phyloP scores from a whole-genome alignment of 179 eudicot genomes.

The Drosera spatulata region DNA sequence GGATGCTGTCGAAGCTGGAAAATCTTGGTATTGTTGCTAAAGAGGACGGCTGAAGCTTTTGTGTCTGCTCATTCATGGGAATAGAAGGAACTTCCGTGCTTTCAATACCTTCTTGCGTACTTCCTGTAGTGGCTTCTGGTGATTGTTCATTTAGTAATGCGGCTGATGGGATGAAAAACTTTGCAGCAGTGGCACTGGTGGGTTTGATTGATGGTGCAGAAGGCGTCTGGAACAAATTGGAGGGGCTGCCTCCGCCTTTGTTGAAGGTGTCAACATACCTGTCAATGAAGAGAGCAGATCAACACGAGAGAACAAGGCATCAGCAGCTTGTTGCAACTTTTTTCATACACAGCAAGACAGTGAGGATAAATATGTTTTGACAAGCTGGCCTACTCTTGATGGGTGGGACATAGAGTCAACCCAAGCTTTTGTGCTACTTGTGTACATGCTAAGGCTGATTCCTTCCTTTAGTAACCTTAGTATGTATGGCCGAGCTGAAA shows the following conservation, averaged over 20 bases:
- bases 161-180: constrained; percentile 51
- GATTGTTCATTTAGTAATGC: constrained; percentile 12
- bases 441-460: too few relatives aligned
- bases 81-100: constrained; percentile 11
- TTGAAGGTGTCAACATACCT: constrained; percentile 91
- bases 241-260: constrained; percentile 52
- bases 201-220: constrained; percentile 39
- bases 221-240: constrained; percentile 52
- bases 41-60: constrained; percentile 17
- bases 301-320: too few relatives aligned
- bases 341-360: too few relatives aligned
- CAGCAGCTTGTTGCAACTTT: too few relatives aligned
- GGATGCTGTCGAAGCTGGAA: constrained; percentile 46
- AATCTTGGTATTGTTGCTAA: constrained; percentile 20
- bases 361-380: too few relatives aligned
- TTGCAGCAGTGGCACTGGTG: constrained; percentile 24
- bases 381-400: too few relatives aligned
- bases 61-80: constrained; percentile 14
- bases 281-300: neutral
- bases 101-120: constrained; percentile 7
- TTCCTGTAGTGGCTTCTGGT: constrained; percentile 9
- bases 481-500: too few relatives aligned
- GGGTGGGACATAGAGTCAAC: too few relatives aligned
- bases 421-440: too few relatives aligned
- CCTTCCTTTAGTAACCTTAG: too few relatives aligned